These are phyloP conservation scores for Xerophyta viscosa DNA, from an alignment of 106 monocot genomes.

Conservation along the genomic window DNA sequence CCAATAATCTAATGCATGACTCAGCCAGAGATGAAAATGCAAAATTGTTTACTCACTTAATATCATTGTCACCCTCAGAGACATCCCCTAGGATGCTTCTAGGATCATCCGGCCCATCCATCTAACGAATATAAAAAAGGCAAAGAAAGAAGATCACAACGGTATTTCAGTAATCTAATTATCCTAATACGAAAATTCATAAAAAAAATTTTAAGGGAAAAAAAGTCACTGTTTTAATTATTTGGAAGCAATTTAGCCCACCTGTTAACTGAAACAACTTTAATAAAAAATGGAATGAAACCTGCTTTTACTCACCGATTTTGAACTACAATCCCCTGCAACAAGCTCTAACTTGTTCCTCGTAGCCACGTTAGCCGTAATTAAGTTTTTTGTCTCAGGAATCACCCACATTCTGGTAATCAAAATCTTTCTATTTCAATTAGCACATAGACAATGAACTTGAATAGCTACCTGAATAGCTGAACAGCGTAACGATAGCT, in stretches of 20 bases:
- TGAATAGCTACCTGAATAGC: too few species aligned
- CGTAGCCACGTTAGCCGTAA: slow-evolving; percentile 33
- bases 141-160: slow-evolving; percentile 1
- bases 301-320: slow-evolving; percentile 42
- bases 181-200: too few species aligned
- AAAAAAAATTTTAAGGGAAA: too few species aligned
- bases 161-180: not conserved
- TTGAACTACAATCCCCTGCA: slow-evolving; percentile 40
- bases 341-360: slow-evolving; percentile 46
- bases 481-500: too few species aligned
- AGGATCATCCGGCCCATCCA: slow-evolving; percentile 11
- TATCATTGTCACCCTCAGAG: slow-evolving; percentile 37
- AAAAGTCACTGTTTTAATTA: too few species aligned
- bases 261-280: too few species aligned
- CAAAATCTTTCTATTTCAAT: not conserved
- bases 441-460: too few species aligned
- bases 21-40: too few species aligned
- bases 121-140: slow-evolving; percentile 12
- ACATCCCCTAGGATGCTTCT: slow-evolving; percentile 29
- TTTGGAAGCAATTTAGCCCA: too few species aligned
- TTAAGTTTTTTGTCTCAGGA: slow-evolving; percentile 73
- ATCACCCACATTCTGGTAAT: slow-evolving; percentile 86
- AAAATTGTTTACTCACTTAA: slow-evolving; percentile 33
- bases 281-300: too few species aligned
- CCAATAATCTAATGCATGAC: too few species aligned